A percentile compares a stretch with the other conserved stretches of the same genome.
phyloP scores from a whole-genome alignment of 768 basidiomycete species.

The Mycena olivaceomarginata region DNA sequence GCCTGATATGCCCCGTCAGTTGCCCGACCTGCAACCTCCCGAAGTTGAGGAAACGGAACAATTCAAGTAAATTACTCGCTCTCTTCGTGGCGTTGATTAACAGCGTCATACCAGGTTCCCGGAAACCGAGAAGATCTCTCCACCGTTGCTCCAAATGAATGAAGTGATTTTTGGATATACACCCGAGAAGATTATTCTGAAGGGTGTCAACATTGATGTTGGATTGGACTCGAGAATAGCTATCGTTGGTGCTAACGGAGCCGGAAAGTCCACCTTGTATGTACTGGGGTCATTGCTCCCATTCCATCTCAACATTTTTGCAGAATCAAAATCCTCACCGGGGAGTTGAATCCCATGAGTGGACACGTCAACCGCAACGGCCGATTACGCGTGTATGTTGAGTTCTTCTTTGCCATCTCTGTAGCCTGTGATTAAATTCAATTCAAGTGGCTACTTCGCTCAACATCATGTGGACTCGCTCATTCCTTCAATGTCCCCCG shows the following conservation, averaged over 20 bases:
- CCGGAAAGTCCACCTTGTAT: conserved; percentile 96
- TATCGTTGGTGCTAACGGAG: conserved; percentile 95
- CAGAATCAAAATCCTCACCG: conserved; percentile 95
- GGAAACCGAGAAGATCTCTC: conserved; percentile 97
- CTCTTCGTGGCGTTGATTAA: conserved; percentile 8
- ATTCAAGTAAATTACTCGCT: conserved; percentile 79
- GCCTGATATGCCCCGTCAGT: conserved; percentile 59
- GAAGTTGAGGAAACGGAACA: conserved; percentile 94
- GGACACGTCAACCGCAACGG: conserved; percentile 95
- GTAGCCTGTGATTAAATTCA: conserved; percentile 3
- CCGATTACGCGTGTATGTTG: conserved; percentile 85
- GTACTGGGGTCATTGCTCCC: conserved; percentile 45
- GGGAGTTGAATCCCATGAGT: conserved; percentile 81
- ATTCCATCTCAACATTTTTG: conserved; percentile 25
- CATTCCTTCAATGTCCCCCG: conserved; percentile 89
- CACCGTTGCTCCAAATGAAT: conserved; percentile 94
- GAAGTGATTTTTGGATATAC: conserved; percentile 94
- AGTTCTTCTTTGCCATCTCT: conserved; percentile 4
- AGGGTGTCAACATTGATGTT: conserved; percentile 91
- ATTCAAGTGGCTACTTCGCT: conserved; percentile 89
- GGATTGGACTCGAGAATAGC: conserved; percentile 97
- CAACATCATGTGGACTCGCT: conserved; percentile 97
- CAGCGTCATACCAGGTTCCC: conserved; percentile 78
- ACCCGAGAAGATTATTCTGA: conserved; percentile 84
- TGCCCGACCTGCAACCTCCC: conserved; percentile 95